phyloP scores from a whole-genome alignment of 805 yeast genomes.

The Metschnikowia amazonensis region DNA sequence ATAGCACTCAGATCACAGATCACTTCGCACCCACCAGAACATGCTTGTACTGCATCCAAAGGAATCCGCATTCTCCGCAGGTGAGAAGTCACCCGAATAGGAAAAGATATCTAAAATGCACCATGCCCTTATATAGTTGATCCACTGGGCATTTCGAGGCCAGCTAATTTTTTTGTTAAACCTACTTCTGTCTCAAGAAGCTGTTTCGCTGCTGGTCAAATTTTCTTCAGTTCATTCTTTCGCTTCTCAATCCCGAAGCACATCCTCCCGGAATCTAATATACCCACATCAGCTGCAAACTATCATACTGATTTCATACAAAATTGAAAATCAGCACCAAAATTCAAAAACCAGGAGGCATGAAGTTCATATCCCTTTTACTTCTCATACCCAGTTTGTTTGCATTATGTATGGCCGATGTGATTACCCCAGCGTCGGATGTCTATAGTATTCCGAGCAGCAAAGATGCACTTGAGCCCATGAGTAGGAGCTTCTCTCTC shows the following conservation, averaged over 20 bases:
- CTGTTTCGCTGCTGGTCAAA: background rate
- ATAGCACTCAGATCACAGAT: background rate
- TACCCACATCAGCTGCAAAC: background rate
- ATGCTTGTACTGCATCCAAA: background rate
- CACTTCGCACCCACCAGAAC: background rate
- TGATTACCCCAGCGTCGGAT: conserved; percentile 4
- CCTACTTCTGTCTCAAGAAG: background rate
- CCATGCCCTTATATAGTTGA: conserved; percentile 4
- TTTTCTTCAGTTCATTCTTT: background rate
- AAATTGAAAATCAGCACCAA: background rate
- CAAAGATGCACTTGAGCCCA: conserved; percentile 7
- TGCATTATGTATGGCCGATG: conserved; percentile 7
- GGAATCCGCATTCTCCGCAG: conserved; percentile 1
- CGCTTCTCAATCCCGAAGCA: background rate
- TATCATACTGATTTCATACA: background rate
- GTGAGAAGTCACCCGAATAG: conserved; percentile 7
- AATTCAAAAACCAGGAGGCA: background rate
- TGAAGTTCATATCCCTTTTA: conserved; percentile 7
- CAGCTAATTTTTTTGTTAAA: background rate
- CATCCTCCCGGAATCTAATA: background rate
- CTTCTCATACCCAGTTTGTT: conserved; percentile 7
- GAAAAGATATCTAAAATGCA: conserved; percentile 4
- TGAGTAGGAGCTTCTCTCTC: conserved; percentile 11
- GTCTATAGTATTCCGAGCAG: conserved; percentile 1
- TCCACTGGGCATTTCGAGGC: background rate